Base-by-base conservation (phyloP, 2,329 filamentous ascomycete species). In the Beauveria caledonica region DNA sequence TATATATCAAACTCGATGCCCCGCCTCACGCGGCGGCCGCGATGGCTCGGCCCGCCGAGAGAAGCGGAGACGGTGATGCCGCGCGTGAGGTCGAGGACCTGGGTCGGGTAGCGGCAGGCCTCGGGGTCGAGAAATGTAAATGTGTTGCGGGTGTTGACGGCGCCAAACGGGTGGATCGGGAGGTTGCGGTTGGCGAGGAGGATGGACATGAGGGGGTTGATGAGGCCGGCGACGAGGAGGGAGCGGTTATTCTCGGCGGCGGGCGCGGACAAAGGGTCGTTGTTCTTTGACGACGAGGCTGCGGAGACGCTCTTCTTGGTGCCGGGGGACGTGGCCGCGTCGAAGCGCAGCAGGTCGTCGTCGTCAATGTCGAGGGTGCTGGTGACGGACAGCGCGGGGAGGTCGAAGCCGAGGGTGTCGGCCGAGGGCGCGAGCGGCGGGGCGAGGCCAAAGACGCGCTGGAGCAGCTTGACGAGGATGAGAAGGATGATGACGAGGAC, bases 121-220 rank as follows among this genome's bases (percentile, higher is more conserved):
- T 61, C 59, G 9, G 56, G 45, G 45, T 62, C 61, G 17, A 62
- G 51, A 23, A 60, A 62, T 3, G 39, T 60, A 19, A 62, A 62
- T 3, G 50, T 58, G 51, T 62, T 62, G 29, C 45, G 40, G 42
- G 61, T 62, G 17, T 62, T 62, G 44, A 62, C 61, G 45, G 56
- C 58, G 23, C 61, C 61, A 17, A 62, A 60, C 9, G 61, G 61
- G 9, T 59, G 49, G 15, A 62, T 45, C 19, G 61, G 56, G 5
- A 55, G 50, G 25, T 59, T 60, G 29, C 61, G 61, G 36, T 60
- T 62, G 36, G 61, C 46, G 42, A 62, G 56, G 49, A 62, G 56
- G 21, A 62, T 57, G 27, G 61, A 60, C 61, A 62, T 59, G 56
- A 62, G 61, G 9, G 61, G 61, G 45, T 62, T 62, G 44, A 60